Conservation (phyloP, 495 filamentous ascomycete species). For the Penicillium paxilli region DNA sequence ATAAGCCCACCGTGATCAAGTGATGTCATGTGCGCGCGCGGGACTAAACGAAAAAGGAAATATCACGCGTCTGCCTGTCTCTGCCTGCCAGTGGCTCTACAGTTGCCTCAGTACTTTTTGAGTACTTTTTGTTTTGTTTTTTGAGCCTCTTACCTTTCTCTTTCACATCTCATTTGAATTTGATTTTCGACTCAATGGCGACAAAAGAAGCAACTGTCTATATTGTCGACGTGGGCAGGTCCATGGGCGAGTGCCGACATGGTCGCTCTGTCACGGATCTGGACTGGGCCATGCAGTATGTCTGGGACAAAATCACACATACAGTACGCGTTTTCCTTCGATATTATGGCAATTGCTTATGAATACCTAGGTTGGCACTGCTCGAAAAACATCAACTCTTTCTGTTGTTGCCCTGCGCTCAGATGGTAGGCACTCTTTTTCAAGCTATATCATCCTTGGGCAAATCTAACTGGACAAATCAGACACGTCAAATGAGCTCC, state of each 20-base stretch:
- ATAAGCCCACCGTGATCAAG: slow-evolving; percentile 14
- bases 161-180: slow-evolving; percentile 6
- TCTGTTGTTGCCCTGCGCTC: slow-evolving; percentile 84
- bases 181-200: slow-evolving; percentile 60
- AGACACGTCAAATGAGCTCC: slow-evolving; percentile 70
- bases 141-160: too few relatives aligned
- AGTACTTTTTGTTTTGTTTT: background rate
- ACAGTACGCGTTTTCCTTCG: slow-evolving; percentile 51
- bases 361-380: slow-evolving; percentile 64
- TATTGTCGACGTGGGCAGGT: slow-evolving; percentile 79
- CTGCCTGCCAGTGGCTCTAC: background rate
- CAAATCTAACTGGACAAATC: slow-evolving; percentile 5
- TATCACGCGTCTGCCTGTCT: slow-evolving; percentile 49
- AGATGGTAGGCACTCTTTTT: slow-evolving; percentile 54
- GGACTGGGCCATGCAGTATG: slow-evolving; percentile 86
- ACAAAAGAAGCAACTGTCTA: slow-evolving; percentile 94
- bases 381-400: slow-evolving; percentile 75
- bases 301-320: slow-evolving; percentile 92
- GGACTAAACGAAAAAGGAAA: slow-evolving; percentile 38
- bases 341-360: slow-evolving; percentile 5
- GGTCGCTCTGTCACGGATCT: slow-evolving; percentile 80
- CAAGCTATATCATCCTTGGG: background rate
- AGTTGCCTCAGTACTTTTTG: slow-evolving; percentile 11
- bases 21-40: slow-evolving; percentile 51
- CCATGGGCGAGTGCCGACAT: slow-evolving; percentile 75